These are phyloP conservation scores for Fusarium fujikuroi DNA, from an alignment of 2,329 filamentous ascomycete species.

Conservation along the genomic window DNA sequence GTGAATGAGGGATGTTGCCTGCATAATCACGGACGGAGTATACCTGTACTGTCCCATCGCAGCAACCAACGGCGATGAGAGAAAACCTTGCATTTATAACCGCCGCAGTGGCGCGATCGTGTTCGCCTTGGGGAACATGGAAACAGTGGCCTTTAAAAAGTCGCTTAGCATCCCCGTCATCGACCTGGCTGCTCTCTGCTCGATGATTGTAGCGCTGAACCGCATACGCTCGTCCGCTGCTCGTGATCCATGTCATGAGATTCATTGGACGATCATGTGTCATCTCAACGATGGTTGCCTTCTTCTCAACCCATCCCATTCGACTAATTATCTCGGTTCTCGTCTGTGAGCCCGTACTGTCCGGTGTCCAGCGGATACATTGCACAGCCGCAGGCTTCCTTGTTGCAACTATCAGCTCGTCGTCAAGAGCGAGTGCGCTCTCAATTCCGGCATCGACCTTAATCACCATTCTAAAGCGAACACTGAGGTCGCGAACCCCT, in stretches of 20 bases:
- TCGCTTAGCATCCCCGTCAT: constrained; percentile 66
- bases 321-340: constrained; percentile 89
- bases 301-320: constrained; percentile 87
- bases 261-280: constrained; percentile 97
- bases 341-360: constrained; percentile 83
- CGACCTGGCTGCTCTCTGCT: constrained; percentile 53
- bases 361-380: constrained; percentile 94
- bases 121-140: constrained; percentile 73
- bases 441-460: constrained; percentile 96
- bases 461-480: constrained; percentile 97
- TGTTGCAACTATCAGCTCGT: constrained; percentile 92
- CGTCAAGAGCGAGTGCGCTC: constrained; percentile 86
- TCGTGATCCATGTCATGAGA: constrained; percentile 90
- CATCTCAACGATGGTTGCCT: constrained; percentile 82
- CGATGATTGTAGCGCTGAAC: constrained; percentile 75
- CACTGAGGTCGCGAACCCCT: constrained; percentile 85
- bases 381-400: constrained; percentile 93
- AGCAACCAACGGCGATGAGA: constrained; percentile 86
- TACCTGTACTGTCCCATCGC: constrained; percentile 82
- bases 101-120: constrained; percentile 74
- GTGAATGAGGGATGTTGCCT: constrained; percentile 90
- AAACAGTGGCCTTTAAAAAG: constrained; percentile 94
- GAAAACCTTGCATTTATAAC: constrained; percentile 96
- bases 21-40: constrained; percentile 94
- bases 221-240: constrained; percentile 87